A percentile compares a stretch with the other conserved stretches of the same genome.
These are phyloP conservation scores for Eruca vesicaria DNA, from an alignment of 441 rosid genomes.

Conservation along the genomic window DNA sequence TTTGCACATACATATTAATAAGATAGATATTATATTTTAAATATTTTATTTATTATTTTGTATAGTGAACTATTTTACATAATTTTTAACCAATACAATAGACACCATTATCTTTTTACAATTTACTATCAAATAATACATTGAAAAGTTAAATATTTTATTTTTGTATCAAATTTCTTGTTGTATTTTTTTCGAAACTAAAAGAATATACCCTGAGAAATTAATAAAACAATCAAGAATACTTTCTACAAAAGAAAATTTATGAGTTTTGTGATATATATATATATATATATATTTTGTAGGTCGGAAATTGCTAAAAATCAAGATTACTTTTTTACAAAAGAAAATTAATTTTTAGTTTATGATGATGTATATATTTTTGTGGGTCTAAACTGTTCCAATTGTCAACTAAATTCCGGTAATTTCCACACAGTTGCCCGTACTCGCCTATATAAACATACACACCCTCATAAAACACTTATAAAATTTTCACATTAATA, in stretches of 20 bases:
- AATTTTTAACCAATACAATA: too few species aligned
- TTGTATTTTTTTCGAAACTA: too few species aligned
- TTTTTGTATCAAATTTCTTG: too few species aligned
- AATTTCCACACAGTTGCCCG: constrained; percentile 40
- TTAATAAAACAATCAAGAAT: not conserved
- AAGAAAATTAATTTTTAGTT: not conserved
- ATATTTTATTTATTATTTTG: too few species aligned
- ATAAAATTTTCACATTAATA: constrained; percentile 9
- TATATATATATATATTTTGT: too few species aligned
- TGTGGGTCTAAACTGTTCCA: constrained; percentile 20
- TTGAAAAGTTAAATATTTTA: too few species aligned
- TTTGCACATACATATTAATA: too few species aligned
- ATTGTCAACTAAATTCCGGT: constrained; percentile 40
- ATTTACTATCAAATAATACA: too few species aligned
- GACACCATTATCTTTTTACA: too few species aligned
- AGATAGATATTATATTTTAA: too few species aligned
- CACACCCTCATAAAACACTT: constrained; percentile 19
- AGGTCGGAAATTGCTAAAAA: not conserved
- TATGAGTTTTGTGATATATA: constrained; percentile 4
- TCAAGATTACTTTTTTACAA: not conserved
- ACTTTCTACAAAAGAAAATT: not conserved
- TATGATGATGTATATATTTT: constrained; percentile 15
- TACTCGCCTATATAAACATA: constrained; percentile 33
- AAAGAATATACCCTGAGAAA: not conserved
- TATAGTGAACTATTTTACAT: too few species aligned